phyloP scores from a whole-genome alignment of 139 green algal species.

The Chlamydomonas sphaeroides region DNA sequence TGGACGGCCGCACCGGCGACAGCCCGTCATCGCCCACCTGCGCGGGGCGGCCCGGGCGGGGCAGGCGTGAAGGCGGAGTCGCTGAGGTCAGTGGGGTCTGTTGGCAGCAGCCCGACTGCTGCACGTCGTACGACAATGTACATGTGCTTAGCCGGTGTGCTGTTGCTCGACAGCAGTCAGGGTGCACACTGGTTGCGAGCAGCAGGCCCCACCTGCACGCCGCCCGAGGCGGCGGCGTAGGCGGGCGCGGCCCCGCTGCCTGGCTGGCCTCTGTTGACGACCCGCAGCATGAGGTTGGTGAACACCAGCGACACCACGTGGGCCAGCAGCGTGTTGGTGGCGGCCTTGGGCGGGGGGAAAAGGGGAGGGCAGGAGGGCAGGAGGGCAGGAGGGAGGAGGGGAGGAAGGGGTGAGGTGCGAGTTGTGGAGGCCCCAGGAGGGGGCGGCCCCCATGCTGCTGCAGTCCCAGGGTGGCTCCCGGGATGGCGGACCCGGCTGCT shows the following conservation, averaged over 20 bases:
- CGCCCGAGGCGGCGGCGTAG: neutral
- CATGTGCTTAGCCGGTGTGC: no score
- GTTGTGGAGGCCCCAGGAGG: neutral
- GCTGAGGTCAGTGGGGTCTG: no score
- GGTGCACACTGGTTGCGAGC: no score
- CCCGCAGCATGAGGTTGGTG: conserved; percentile 78
- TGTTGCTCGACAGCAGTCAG: no score
- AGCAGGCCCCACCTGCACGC: neutral
- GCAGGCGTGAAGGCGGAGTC: no score
- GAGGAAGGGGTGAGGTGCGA: neutral
- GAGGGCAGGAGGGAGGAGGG: neutral
- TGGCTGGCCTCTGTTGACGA: conserved; percentile 2
- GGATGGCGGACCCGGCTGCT: neutral
- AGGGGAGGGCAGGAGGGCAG: no score
- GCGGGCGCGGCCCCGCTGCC: neutral
- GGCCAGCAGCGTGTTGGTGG: conserved; percentile 85
- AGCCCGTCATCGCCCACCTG: conserved; percentile 5
- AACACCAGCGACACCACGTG: conserved; percentile 89
- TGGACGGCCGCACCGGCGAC: conserved; percentile 16
- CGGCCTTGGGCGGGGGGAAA: conserved; percentile 68
- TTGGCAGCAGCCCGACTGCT: no score
- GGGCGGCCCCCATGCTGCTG: no score
- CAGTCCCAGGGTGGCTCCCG: no score
- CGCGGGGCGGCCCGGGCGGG: no score
- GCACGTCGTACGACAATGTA: no score